Percentiles rank a stretch among this genome's conserved stretches.
Evolutionary conservation across 2,329 filamentous ascomycete genomes (phyloP).

Genomic region (Hypocreales sp.): DNA sequence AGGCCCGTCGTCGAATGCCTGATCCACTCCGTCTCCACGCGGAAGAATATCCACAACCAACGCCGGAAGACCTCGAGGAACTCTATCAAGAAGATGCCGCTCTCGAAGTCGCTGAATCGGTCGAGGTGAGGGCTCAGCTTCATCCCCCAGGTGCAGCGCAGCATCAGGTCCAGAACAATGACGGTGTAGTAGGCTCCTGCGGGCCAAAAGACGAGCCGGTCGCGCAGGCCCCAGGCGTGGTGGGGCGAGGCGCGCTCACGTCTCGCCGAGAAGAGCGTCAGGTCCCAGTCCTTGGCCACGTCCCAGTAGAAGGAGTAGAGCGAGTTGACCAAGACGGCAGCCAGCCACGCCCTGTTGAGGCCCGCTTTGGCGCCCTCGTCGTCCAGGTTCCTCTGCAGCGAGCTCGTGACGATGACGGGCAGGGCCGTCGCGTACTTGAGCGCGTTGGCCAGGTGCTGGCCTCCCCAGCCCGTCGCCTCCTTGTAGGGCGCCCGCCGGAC

Average conservation of each 20-base stretch:
- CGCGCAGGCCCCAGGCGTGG: constrained; percentile 64
- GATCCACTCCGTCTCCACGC: constrained; percentile 88
- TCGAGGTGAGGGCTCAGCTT: constrained; percentile 74
- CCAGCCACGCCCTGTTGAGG: constrained; percentile 48
- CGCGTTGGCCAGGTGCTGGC: constrained; percentile 84
- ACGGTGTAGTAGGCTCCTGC: constrained; percentile 69
- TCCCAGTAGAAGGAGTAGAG: constrained; percentile 99
- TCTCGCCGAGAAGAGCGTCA: constrained; percentile 57
- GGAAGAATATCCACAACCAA: constrained; percentile 96
- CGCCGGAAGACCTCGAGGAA: constrained; percentile 72
- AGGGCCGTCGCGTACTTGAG: constrained; percentile 91
- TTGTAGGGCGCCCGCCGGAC: constrained; percentile 43
- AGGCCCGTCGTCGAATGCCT: constrained; percentile 35
- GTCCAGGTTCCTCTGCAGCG: constrained; percentile 50
- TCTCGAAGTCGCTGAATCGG: constrained; percentile 74
- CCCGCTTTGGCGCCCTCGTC: constrained; percentile 21
- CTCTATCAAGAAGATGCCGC: constrained; percentile 77
- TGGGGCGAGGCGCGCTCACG: constrained; percentile 43
- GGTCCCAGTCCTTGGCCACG: constrained; percentile 89
- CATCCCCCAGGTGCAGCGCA: constrained; percentile 83
- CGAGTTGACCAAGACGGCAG: constrained; percentile 66
- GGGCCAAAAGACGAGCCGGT: constrained; percentile 55
- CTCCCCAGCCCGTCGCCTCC: constrained; percentile 53
- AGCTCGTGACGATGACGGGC: constrained; percentile 71
- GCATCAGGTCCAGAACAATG: constrained; percentile 60